Evolutionary conservation across 164 flowering plant genomes (phyloP), one percentile per base, ranked within the genome.

Genomic region (Chloranthus sessilifolius): DNA sequence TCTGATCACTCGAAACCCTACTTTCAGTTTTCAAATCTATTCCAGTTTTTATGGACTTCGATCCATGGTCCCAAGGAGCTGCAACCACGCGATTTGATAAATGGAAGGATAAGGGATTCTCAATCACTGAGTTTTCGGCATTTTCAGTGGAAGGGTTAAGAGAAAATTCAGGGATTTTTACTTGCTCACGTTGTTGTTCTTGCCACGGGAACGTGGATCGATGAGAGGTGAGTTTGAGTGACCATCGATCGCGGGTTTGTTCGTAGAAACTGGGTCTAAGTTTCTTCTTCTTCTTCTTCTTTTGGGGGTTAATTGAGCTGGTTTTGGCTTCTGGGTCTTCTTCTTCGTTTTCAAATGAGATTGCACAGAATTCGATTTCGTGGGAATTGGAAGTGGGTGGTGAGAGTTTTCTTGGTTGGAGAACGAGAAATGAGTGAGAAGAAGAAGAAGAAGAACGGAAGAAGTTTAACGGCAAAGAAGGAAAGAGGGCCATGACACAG

Each of bases 201-300:
- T 90, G 80, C 98, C 98, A 90, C 7, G 95, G 95, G 34, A 82
- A 67, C 19, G 52, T 81, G 23, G 62, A 43, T 48, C 76, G 71
- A 11, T 62, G 56, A 12, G 85, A 78, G 24, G 25, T 45, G 39
- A 56, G 29, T 66, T 80, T 87, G 16, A 25, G 29, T 17, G 88
- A 79, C 98, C 95, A 87, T 61, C 74, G 76, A 2, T 76, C 74
- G 0, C 55, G 74, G 52, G 84, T 58, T 67, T 78, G 81, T 1
- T 90, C 80, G 19, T 67, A 52, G 55, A 90, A 87, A 58, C 87
- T 78, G 21, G 98, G 98, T 61, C 69, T 78, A 31, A 67, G 84
- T 65, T 87, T 87, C 46, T 75, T 68, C 70, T 72, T 81, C 70
- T 65, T 58, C 54, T 58, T 58, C 33, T 42, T 73, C 72, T 65